Percentiles rank a stretch among this genome's conserved stretches.
These are phyloP conservation scores for Penicillium sp. DNA, from an alignment of 2,329 filamentous ascomycete species.

Conservation along the genomic window DNA sequence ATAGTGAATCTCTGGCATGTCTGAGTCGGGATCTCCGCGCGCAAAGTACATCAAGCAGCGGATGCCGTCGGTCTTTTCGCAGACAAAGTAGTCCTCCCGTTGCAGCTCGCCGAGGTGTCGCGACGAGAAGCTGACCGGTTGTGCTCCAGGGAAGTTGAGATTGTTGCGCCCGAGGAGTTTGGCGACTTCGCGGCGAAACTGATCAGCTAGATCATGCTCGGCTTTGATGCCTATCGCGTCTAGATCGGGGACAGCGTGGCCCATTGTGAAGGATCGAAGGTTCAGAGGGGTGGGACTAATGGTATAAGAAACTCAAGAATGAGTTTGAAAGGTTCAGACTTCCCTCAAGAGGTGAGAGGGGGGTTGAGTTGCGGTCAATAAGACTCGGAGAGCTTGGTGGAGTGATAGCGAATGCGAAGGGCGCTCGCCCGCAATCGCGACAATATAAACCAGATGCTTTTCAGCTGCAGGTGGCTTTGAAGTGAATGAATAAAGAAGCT, in stretches of 20 bases:
- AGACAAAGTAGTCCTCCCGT: slow-evolving; percentile 88
- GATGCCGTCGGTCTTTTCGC: slow-evolving; percentile 97
- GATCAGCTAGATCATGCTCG: slow-evolving; percentile 57
- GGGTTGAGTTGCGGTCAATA: slow-evolving; percentile 7
- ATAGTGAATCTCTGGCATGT: slow-evolving; percentile 73
- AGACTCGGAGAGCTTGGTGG: slow-evolving; percentile 14
- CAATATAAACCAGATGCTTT: neutral
- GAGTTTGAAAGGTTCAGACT: neutral
- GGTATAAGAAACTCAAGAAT: neutral
- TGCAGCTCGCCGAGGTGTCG: slow-evolving; percentile 81
- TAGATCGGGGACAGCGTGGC: slow-evolving; percentile 43
- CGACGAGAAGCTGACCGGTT: slow-evolving; percentile 87
- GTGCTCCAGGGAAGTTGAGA: slow-evolving; percentile 78
- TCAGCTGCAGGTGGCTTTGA: neutral
- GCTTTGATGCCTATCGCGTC: slow-evolving; percentile 61
- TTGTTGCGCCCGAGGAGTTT: slow-evolving; percentile 69
- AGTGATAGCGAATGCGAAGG: slow-evolving; percentile 4
- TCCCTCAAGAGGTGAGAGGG: slow-evolving; percentile 3
- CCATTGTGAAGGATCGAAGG: slow-evolving; percentile 28
- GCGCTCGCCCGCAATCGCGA: slow-evolving; percentile 9
- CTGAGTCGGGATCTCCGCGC: slow-evolving; percentile 52
- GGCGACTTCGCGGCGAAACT: slow-evolving; percentile 72
- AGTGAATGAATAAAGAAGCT: neutral
- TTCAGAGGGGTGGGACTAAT: neutral
- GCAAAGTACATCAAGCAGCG: slow-evolving; percentile 93